Evolutionary conservation across 2,329 filamentous ascomycete species (phyloP), one percentile per base, ranked within the genome.

Genomic region (Chaetomium globosum): DNA sequence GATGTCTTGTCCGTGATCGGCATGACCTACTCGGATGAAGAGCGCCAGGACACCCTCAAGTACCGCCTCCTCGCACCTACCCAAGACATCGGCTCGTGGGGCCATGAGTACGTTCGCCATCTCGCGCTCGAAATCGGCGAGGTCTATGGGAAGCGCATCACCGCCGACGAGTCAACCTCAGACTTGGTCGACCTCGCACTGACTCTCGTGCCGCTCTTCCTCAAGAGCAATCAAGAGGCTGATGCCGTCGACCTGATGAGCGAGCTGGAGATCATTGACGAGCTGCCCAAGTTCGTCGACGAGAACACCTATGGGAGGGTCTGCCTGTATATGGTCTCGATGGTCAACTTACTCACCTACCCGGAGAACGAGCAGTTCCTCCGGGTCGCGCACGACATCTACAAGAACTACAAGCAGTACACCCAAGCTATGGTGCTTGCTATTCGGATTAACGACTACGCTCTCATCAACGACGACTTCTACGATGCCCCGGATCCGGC

Each of bases 11-110:
- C 95, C 16, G 95, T 99, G 57, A 90, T 99, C 72, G 95, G 94
- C 68, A 99, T 99, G 95, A 99, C 95, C 62, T 97, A 94, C 77
- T 97, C 94, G 57, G 94, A 98, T 75, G 95, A 98, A 79, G 92
- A 97, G 74, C 89, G 92, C 77, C 87, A 96, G 79, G 95, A 99
- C 78, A 97, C 95, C 58, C 86, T 99, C 74, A 98, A 97, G 80
- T 99, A 95, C 82, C 89, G 95, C 70, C 85, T 99, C 59, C 85
- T 97, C 67, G 90, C 94, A 43, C 93, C 93, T 33, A 91, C 93
- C 48, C 88, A 93, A 77, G 95, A 99, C 78, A 92, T 99, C 74
- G 91, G 89, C 64, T 97, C 94, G 6, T 99, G 95, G 95, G 95
- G 95, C 65, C 96, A 99, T 77, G 95, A 99, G 83, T 99, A 99